phyloP scores from a whole-genome alignment of 2,329 filamentous ascomycete species.

The Xylaria sp. region DNA sequence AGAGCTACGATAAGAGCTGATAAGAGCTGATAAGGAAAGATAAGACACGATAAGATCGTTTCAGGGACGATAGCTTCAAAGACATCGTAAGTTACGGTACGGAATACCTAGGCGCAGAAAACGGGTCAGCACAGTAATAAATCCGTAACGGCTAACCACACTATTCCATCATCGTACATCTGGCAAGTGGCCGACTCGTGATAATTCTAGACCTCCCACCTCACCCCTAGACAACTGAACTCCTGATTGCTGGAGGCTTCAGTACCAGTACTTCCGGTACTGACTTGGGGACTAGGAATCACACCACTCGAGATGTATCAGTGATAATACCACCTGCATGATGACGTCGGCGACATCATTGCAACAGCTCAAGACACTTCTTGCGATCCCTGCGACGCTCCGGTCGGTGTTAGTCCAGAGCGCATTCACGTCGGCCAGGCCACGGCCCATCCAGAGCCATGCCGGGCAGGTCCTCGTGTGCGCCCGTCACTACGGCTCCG shows the following conservation, averaged over 20 bases:
- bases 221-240: too few species aligned
- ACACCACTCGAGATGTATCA: slow-evolving; percentile 1
- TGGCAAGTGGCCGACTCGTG: not conserved
- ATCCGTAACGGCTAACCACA: not conserved
- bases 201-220: too few species aligned
- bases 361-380: slow-evolving; percentile 21
- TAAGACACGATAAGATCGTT: not conserved
- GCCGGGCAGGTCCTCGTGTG: slow-evolving; percentile 12
- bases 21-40: not conserved
- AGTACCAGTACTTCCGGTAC: not conserved
- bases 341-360: slow-evolving; percentile 11
- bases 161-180: not conserved
- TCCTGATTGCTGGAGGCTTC: too few species aligned
- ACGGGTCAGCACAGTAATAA: not conserved
- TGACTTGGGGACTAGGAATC: not conserved
- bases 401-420: slow-evolving; percentile 23
- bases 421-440: slow-evolving; percentile 9
- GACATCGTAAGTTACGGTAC: not conserved
- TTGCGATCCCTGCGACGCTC: slow-evolving; percentile 28
- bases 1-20: not conserved
- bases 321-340: slow-evolving; percentile 11
- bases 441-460: slow-evolving; percentile 9
- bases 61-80: not conserved
- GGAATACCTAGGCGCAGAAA: not conserved
- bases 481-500: not conserved